Percentiles rank a stretch among this genome's conserved stretches.
These are phyloP conservation scores for Phytopythium sindhum DNA, from an alignment of 352 stramenopile genomes.

Conservation along the genomic window DNA sequence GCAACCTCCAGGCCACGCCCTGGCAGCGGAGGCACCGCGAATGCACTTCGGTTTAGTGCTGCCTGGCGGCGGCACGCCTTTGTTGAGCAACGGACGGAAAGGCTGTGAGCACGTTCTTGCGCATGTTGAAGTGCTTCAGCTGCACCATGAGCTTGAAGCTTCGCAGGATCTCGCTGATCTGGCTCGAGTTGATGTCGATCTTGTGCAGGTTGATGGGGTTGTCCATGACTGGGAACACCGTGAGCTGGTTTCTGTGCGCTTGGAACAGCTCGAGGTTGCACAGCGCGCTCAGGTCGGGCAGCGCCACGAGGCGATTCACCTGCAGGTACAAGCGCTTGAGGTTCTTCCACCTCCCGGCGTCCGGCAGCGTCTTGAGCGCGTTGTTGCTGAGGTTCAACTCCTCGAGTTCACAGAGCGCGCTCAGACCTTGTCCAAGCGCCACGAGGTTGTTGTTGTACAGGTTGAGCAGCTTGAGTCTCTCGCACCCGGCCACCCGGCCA, in stretches of 20 bases:
- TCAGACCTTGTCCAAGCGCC: constrained; percentile 41
- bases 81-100: too few relatives aligned
- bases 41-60: too few relatives aligned
- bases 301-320: constrained; percentile 40
- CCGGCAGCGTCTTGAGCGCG: constrained; percentile 32
- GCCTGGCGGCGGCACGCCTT: too few relatives aligned
- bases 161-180: constrained; percentile 41
- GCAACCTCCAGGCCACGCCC: neutral
- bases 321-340: constrained; percentile 55
- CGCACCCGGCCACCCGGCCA: constrained; percentile 52
- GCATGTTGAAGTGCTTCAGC: constrained; percentile 62
- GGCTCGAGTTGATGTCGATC: constrained; percentile 77
- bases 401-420: constrained; percentile 48
- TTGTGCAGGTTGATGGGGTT: constrained; percentile 63
- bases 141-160: constrained; percentile 52
- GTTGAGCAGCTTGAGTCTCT: constrained; percentile 53
- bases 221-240: constrained; percentile 55
- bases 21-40: neutral
- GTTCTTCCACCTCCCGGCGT: constrained; percentile 49
- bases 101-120: constrained; percentile 50
- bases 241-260: constrained; percentile 59
- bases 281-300: constrained; percentile 47
- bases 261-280: constrained; percentile 61
- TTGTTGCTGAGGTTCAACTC: constrained; percentile 80
- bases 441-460: constrained; percentile 78